Evolutionary conservation across 306 rosid genomes (phyloP).

Genomic region (Acacia confusa): DNA sequence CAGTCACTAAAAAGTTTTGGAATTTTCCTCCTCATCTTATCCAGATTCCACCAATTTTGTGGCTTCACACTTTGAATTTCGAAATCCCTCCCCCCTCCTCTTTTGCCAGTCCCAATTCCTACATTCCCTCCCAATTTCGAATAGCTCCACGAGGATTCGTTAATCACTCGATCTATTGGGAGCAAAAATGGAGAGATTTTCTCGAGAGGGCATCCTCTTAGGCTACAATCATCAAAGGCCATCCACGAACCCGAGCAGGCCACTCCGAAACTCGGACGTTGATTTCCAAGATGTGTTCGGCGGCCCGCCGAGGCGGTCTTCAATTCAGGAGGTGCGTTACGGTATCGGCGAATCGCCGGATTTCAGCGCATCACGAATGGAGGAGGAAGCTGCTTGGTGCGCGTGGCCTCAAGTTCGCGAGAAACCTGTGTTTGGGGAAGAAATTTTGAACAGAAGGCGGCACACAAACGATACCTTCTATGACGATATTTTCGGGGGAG

Average conservation of each 20-base stretch:
- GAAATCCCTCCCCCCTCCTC: not conserved
- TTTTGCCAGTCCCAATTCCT: not conserved
- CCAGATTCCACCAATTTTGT: not conserved
- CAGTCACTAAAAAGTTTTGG: not conserved
- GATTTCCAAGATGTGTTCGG: constrained; percentile 91
- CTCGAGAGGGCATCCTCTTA: constrained; percentile 58
- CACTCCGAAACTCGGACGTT: constrained; percentile 50
- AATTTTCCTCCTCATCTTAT: constrained; percentile 7
- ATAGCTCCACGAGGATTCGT: not conserved
- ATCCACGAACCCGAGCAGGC: constrained; percentile 35
- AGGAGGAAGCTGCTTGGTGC: constrained; percentile 21
- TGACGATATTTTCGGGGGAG: constrained; percentile 81
- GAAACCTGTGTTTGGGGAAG: constrained; percentile 86
- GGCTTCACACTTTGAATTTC: constrained; percentile 5
- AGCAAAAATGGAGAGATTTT: constrained; percentile 51
- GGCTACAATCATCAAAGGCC: constrained; percentile 47
- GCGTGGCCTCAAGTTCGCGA: constrained; percentile 46
- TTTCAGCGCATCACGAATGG: constrained; percentile 23
- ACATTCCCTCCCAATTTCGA: not conserved
- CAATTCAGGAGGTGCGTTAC: constrained; percentile 43
- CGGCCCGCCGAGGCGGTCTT: constrained; percentile 81
- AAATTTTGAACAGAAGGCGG: constrained; percentile 45
- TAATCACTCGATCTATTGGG: not conserved
- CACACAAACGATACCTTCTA: constrained; percentile 55
- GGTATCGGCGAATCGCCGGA: constrained; percentile 35